Conservation (phyloP, 192 early-diverging fungal genomes). For the Haplosporangium gracile region DNA sequence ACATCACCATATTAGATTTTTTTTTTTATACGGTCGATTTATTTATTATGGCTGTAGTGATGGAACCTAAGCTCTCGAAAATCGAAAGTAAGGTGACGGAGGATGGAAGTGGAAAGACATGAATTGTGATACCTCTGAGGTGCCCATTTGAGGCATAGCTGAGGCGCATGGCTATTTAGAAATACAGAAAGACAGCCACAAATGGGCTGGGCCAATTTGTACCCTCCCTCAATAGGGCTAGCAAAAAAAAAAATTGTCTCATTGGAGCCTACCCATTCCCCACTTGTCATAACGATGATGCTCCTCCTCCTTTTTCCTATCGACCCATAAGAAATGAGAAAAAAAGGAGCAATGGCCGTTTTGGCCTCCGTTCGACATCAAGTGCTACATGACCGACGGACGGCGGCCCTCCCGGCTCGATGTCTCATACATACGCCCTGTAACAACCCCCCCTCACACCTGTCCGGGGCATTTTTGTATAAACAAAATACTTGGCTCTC, state of each 20-base stretch:
- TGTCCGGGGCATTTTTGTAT: background rate
- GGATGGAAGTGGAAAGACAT: background rate
- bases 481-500: background rate
- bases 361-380: background rate
- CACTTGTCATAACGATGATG: background rate
- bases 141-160: background rate
- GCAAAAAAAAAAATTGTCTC: slow-evolving; percentile 2
- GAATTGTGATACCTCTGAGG: background rate
- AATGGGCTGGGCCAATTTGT: background rate
- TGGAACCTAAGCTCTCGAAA: background rate
- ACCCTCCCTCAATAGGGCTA: no score
- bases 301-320: background rate
- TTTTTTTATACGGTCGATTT: background rate
- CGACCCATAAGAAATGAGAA: background rate
- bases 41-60: background rate
- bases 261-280: background rate
- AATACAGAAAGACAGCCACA: background rate
- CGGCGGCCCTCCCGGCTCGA: background rate
- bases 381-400: background rate
- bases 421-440: background rate
- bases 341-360: background rate
- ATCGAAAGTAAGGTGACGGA: background rate
- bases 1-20: background rate
- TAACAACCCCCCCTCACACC: background rate
- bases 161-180: slow-evolving; percentile 5